phyloP scores from a whole-genome alignment of 257 asterid genomes.

The Fraxinus anomala region DNA sequence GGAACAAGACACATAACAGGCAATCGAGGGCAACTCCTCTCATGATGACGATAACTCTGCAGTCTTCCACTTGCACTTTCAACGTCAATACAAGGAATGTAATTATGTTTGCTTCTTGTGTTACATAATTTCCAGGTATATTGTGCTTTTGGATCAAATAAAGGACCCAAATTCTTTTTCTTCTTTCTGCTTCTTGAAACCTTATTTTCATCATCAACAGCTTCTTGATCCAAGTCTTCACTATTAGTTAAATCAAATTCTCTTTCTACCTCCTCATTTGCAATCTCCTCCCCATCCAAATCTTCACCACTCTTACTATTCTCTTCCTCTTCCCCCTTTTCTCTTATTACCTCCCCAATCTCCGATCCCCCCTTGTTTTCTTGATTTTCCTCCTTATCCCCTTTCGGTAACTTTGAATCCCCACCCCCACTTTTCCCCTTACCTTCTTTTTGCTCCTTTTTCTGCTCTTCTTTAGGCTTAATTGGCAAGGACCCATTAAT shows the following conservation, averaged over 20 bases:
- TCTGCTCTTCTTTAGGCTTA: conserved; percentile 46
- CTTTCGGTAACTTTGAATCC: conserved; percentile 32
- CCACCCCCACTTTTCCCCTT: conserved; percentile 31
- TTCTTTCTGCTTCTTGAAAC: conserved; percentile 25
- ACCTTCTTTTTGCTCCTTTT: conserved; percentile 30
- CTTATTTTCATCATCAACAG: conserved; percentile 50
- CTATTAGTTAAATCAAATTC: conserved; percentile 44
- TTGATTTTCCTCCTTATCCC: conserved; percentile 34
- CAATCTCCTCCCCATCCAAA: conserved; percentile 40
- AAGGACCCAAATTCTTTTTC: conserved; percentile 61
- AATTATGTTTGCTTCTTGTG: conserved; percentile 83
- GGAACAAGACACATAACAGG: conserved; percentile 85
- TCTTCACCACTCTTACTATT: conserved; percentile 40
- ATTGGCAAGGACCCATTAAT: conserved; percentile 45
- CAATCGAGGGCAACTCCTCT: conserved; percentile 81
- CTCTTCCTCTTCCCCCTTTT: conserved; percentile 37
- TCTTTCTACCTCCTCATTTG: conserved; percentile 37
- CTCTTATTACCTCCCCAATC: conserved; percentile 41
- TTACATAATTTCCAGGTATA: conserved; percentile 78
- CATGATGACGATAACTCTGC: conserved; percentile 76
- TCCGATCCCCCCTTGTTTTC: conserved; percentile 58
- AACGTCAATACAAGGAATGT: conserved; percentile 92
- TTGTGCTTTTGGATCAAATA: conserved; percentile 67
- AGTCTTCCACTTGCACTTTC: conserved; percentile 53
- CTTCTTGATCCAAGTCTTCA: conserved; percentile 50